Conservation (phyloP, 257 asterid genomes). For the Solanum ossicruentum region DNA sequence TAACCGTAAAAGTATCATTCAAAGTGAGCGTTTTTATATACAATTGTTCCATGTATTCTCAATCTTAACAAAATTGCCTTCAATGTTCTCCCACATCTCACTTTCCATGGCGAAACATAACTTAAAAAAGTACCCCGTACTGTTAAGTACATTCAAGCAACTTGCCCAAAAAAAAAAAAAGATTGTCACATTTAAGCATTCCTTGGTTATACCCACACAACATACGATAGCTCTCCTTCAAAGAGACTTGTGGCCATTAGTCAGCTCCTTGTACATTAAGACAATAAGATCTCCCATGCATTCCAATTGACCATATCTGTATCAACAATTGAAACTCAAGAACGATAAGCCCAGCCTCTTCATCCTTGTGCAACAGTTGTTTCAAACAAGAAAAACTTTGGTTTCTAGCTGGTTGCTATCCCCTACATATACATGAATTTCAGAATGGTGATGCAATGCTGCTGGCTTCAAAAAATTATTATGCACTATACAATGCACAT, state of each 20-base stretch:
- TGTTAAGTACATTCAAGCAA: neutral
- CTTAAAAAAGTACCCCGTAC: neutral
- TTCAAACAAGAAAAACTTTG: neutral
- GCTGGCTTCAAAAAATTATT: neutral
- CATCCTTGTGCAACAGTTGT: neutral
- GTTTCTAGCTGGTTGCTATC: neutral
- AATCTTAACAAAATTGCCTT: neutral
- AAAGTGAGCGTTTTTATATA: neutral
- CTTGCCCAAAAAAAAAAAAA: neutral
- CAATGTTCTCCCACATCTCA: neutral
- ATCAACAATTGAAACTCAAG: neutral
- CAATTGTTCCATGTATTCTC: neutral
- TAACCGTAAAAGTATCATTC: neutral
- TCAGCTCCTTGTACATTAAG: neutral
- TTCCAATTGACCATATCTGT: neutral
- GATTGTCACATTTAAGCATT: neutral
- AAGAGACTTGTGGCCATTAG: neutral
- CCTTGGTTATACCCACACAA: neutral
- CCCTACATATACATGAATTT: neutral
- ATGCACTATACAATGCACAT: neutral
- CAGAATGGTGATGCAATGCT: neutral
- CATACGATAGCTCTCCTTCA: neutral
- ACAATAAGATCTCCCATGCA: neutral
- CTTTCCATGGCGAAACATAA: neutral
- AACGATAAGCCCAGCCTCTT: neutral